Conservation (phyloP, 805 yeast genomes). For the Hanseniaspora meyeri region DNA sequence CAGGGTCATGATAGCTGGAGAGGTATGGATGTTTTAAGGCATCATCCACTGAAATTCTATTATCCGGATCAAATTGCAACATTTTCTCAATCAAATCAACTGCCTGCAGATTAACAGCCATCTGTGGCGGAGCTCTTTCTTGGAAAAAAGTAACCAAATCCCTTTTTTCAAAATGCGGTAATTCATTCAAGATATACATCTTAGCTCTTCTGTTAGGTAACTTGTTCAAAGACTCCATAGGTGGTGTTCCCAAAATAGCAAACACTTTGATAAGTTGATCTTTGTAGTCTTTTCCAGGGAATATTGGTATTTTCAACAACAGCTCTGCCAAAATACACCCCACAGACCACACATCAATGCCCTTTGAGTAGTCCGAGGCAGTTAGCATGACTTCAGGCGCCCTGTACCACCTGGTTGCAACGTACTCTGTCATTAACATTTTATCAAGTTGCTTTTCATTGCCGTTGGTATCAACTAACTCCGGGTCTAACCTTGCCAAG, state of each 20-base stretch:
- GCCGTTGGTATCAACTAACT: slow-evolving; percentile 22
- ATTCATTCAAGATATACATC: slow-evolving; percentile 60
- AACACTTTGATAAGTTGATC: slow-evolving; percentile 78
- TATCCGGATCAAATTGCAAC: slow-evolving; percentile 70
- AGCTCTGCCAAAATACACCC: slow-evolving; percentile 93
- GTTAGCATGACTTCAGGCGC: slow-evolving; percentile 97
- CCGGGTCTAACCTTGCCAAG: slow-evolving; percentile 44
- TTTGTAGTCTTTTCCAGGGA: slow-evolving; percentile 90
- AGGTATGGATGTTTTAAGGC: slow-evolving; percentile 83
- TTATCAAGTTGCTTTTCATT: slow-evolving; percentile 15
- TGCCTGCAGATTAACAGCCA: slow-evolving; percentile 46
- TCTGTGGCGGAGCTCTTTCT: slow-evolving; percentile 13
- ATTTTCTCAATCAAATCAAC: slow-evolving; percentile 56
- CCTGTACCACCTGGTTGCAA: slow-evolving; percentile 94
- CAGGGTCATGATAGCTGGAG: slow-evolving; percentile 81
- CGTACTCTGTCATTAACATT: slow-evolving; percentile 76
- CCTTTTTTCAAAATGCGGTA: slow-evolving; percentile 56
- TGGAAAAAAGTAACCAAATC: slow-evolving; percentile 5
- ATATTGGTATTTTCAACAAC: slow-evolving; percentile 72
- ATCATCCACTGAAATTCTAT: slow-evolving; percentile 70
- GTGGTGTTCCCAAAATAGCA: slow-evolving; percentile 79
- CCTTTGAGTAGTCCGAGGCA: slow-evolving; percentile 83
- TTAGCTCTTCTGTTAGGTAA: slow-evolving; percentile 74
- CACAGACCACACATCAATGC: slow-evolving; percentile 93
- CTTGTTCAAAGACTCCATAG: slow-evolving; percentile 59